These are phyloP conservation scores for Fraxinus velutina DNA, from an alignment of 305 asterid genomes.

Conservation along the genomic window DNA sequence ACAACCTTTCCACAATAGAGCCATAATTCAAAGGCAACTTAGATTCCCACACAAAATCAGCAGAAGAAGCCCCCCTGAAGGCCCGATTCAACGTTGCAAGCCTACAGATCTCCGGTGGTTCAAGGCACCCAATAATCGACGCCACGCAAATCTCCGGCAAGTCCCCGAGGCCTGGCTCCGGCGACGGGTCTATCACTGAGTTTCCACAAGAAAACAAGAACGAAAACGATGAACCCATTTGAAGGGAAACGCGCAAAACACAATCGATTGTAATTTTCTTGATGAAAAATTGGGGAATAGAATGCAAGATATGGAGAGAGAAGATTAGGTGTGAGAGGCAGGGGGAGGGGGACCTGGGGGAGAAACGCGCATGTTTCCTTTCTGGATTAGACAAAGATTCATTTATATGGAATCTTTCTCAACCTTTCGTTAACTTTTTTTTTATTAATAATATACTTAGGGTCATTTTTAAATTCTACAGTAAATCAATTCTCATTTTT, in stretches of 20 bases:
- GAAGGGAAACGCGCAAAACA: not conserved
- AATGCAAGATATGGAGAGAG: not conserved
- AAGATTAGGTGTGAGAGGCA: too few relatives aligned
- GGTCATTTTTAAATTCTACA: too few relatives aligned
- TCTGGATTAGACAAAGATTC: too few relatives aligned
- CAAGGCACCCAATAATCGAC: slow-evolving; percentile 58
- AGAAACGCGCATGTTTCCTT: too few relatives aligned
- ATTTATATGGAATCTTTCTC: too few relatives aligned
- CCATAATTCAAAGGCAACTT: slow-evolving; percentile 70
- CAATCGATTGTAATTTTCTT: not conserved
- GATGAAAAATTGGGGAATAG: not conserved
- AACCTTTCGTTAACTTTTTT: too few relatives aligned
- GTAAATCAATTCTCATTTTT: too few relatives aligned
- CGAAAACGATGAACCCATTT: slow-evolving; percentile 64
- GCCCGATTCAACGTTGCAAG: slow-evolving; percentile 64
- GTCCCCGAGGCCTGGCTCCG: slow-evolving; percentile 56
- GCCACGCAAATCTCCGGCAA: slow-evolving; percentile 87
- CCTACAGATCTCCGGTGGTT: slow-evolving; percentile 83
- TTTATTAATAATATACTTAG: too few relatives aligned
- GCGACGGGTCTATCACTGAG: slow-evolving; percentile 16
- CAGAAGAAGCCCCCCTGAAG: slow-evolving; percentile 63
- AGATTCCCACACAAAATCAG: slow-evolving; percentile 87
- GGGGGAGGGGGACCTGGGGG: too few relatives aligned
- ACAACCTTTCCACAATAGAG: slow-evolving; percentile 49
- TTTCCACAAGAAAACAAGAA: slow-evolving; percentile 21